Base-by-base conservation (phyloP, 805 yeast genomes). In the Lipomyces kockii region DNA sequence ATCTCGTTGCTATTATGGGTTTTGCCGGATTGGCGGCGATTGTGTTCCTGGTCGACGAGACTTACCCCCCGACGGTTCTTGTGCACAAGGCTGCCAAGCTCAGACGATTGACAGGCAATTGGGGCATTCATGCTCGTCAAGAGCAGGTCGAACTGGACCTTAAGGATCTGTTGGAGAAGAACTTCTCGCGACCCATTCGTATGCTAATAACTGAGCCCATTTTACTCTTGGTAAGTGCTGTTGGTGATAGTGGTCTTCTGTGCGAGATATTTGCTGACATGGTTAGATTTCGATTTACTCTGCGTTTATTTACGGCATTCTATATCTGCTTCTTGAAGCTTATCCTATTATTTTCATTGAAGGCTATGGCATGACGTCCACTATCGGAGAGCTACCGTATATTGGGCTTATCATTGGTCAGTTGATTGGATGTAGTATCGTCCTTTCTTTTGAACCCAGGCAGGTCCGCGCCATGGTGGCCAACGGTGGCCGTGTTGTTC, bases 61-160 rank as follows among this genome's bases (percentile, higher is more conserved):
- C 92, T 0, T 92, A 90, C 75, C 90, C 88, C 71, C 91, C 92
- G 20, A 81, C 86, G 11, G 82, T 91, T 62, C 77, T 90, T 65
- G 85, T 83, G 25, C 73, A 81, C 22, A 89, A 89, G 78, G 96
- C 96, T 2, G 80, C 81, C 62, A 80, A 78, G 58, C 81, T 91
- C 75, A 84, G 92, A 73, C 80, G 83, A 72, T 80, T 86, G 70
- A 90, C 94, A 12, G 90, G 91, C 22, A 91, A 88, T 79, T 90
- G 95, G 95, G 90, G 90, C 55, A 86, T 90, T 61, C 89, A 86
- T 73, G 92, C 96, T 35, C 87, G 91, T 8, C 92, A 88, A 74
- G 95, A 90, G 74, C 85, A 83, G 68, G 84, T 84, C 64, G 83
- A 84, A 68, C 78, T 89, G 5, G 80, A 86, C 25, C 53, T 89